These are phyloP conservation scores for Penicillium cinerascens DNA, from an alignment of 495 filamentous ascomycete species.

Conservation along the genomic window DNA sequence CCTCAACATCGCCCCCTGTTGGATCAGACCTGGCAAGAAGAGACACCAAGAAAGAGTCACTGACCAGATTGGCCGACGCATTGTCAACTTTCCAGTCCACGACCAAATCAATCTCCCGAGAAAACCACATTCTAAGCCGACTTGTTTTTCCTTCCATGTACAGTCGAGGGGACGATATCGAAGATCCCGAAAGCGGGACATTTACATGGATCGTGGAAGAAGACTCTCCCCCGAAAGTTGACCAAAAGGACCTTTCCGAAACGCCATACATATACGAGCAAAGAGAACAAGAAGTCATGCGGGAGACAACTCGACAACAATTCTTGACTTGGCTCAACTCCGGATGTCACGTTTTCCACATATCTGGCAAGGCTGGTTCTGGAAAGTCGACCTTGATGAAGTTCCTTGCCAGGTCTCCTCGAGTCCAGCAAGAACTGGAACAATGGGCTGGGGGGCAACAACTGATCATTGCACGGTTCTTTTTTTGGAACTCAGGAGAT, in stretches of 20 bases:
- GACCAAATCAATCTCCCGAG: background rate
- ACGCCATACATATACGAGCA: too few species aligned
- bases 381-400: constrained; percentile 50
- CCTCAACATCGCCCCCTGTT: background rate
- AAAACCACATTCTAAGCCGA: background rate
- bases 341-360: constrained; percentile 29
- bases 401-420: constrained; percentile 20
- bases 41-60: background rate
- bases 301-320: background rate
- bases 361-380: constrained; percentile 40
- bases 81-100: background rate
- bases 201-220: constrained; percentile 28
- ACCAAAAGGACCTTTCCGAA: too few species aligned
- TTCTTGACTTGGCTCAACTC: constrained; percentile 29
- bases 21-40: background rate
- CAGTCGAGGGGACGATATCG: constrained; percentile 8
- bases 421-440: constrained; percentile 12
- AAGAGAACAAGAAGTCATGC: background rate
- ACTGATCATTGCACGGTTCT: constrained; percentile 37
- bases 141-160: background rate
- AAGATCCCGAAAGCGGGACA: constrained; percentile 20
- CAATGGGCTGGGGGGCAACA: constrained; percentile 31
- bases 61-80: background rate
- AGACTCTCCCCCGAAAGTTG: too few species aligned
- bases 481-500: constrained; percentile 43